Evolutionary conservation across 768 basidiomycete genomes (phyloP).

Genomic region (Atractiella rhizophila): DNA sequence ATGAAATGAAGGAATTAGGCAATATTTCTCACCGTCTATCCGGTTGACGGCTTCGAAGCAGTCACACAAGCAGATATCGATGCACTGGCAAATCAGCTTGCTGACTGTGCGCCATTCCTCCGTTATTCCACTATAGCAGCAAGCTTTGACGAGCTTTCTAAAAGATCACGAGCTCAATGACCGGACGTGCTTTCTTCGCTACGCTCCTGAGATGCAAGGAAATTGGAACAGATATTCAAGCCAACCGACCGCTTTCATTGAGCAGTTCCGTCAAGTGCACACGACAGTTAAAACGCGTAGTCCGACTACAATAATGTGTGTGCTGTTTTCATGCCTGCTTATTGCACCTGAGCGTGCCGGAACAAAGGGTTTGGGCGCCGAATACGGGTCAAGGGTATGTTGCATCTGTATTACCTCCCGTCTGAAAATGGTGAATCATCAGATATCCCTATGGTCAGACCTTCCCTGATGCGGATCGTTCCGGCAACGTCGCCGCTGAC

Average conservation of each 20-base stretch:
- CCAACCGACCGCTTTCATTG: constrained; percentile 14
- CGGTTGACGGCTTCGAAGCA: constrained; percentile 11
- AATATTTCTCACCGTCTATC: constrained; percentile 17
- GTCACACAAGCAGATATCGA: constrained; percentile 15
- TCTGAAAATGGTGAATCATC: neutral
- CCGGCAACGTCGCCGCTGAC: no score
- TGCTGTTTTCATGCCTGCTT: no score
- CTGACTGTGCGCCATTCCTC: no score
- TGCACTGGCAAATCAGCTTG: constrained; percentile 14
- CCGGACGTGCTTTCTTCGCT: constrained; percentile 18
- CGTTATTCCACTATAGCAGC: no score
- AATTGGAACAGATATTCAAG: constrained; percentile 13
- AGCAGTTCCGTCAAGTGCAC: constrained; percentile 12
- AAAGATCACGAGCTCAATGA: no score
- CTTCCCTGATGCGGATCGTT: neutral
- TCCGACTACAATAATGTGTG: constrained; percentile 14
- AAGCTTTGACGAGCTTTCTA: no score
- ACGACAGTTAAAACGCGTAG: constrained; percentile 13
- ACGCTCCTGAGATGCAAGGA: constrained; percentile 19
- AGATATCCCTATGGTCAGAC: neutral
- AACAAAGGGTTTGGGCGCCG: constrained; percentile 19
- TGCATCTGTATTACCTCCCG: neutral
- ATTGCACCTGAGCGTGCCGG: no score
- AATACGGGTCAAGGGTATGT: constrained; percentile 10
- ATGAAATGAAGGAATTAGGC: no score